A percentile compares a stretch with the other conserved stretches of the same genome.
Evolutionary conservation across 192 early-diverging fungal species (phyloP).

Genomic region (Umbelopsis sp.): DNA sequence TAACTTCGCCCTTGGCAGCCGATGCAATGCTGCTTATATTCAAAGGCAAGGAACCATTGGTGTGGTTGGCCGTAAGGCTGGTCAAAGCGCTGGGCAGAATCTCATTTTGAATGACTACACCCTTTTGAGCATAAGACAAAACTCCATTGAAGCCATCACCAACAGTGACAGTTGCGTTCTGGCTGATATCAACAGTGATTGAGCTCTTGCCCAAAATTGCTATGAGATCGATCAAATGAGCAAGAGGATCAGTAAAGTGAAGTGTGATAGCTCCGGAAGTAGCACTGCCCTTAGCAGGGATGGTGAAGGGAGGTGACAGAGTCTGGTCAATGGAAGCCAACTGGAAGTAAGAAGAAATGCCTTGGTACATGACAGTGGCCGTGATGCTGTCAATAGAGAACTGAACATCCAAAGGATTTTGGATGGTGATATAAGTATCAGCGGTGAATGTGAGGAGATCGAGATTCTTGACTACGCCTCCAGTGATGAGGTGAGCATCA

Average conservation of each 20-base stretch:
- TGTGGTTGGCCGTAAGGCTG: neutral
- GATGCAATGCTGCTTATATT: neutral
- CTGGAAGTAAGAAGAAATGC: neutral
- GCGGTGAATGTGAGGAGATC: neutral
- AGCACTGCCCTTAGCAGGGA: constrained; percentile 21
- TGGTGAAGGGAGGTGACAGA: neutral
- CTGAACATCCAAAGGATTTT: constrained; percentile 28
- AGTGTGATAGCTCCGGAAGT: constrained; percentile 7
- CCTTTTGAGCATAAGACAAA: constrained; percentile 22
- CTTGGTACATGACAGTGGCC: constrained; percentile 3
- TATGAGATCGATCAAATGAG: constrained; percentile 13
- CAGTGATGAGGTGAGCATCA: constrained; percentile 41
- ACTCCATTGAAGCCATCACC: constrained; percentile 25
- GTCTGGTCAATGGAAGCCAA: constrained; percentile 24
- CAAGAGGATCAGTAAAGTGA: neutral
- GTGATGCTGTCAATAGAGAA: constrained; percentile 22
- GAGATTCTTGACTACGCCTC: constrained; percentile 16
- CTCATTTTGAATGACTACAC: constrained; percentile 3
- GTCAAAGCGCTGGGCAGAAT: neutral
- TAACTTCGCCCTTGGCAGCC: neutral
- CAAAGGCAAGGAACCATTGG: neutral
- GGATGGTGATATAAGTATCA: constrained; percentile 22
- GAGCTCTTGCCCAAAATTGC: neutral
- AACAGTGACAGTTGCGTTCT: constrained; percentile 24
- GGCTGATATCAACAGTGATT: constrained; percentile 12